Base-by-base conservation (phyloP, 331 rosid genomes). In the Quercus lobata region DNA sequence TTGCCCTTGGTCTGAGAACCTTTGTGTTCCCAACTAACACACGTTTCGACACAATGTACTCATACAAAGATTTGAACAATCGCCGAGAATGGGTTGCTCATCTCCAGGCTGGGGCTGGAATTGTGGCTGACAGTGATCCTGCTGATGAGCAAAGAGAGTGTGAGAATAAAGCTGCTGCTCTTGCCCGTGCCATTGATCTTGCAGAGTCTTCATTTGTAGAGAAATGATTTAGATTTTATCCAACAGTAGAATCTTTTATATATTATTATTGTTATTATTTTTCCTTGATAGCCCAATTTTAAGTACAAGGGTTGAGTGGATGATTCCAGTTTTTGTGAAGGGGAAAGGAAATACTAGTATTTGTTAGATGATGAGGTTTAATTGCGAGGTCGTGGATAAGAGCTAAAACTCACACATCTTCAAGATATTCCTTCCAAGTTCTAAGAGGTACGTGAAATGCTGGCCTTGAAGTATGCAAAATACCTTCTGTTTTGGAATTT, bases 1-100 rank as follows among this genome's bases (percentile, higher is more conserved):
- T 94, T n/a, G 94, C 97, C 72, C 98, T 94, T 72, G 97, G 96
- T 54, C 73, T 94, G 76, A 88, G 97, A 84, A 92, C 98, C 72
- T 84, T 95, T 7, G 93, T 93, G 52, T 96, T 93, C 88, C 98
- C 99, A 32, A 93, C 96, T 1, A 86, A 76, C 41, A 65, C 90
- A 49, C 98, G 96, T 65, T 90, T 84, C 11, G 98, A 93, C 80
- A 91, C 96, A 10, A 90, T 93, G 97, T 95, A 81, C 87, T 95
- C 99, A 0, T 91, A 95, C 89, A 93, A 88, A 88, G 96, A 93
- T 32, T 84, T 32, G 16, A 83, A 68, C 87, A 90, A 88, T 65
- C 97, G 99, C 44, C 85, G 82, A 77, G 96, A 95, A 72, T 95
- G 99, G 99, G 80, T 91, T 35, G 99, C 99, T 53, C 97, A 95